Evolutionary conservation across 2,329 filamentous ascomycete genomes (phyloP), one percentile per base, ranked within the genome.

Genomic region (Aspergillus ochraceoroseus): DNA sequence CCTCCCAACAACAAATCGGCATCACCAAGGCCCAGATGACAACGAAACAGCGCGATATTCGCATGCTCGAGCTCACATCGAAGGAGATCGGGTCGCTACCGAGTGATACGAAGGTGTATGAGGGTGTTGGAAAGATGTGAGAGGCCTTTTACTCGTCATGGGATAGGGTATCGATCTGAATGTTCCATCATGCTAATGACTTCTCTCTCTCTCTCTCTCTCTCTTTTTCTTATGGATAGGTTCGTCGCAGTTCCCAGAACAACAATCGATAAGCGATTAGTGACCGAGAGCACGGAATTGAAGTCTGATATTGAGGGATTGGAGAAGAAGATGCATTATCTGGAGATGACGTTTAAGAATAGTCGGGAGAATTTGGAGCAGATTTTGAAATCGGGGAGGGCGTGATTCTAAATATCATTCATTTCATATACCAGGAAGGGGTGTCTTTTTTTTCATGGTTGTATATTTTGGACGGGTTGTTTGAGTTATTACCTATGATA

Each of bases 121-220:
- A 96, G 68, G 90, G 90, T 4, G 84, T 96, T 7, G 92, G 92
- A 36, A 98, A 96, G 71, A 96, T 98, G 92, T 95, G 67, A 57
- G 82, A 68, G 7, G n/a, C 12, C 14, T 14, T 12, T 40, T 36
- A 26, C 29, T 11, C 13, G 4, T 11, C 5, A 6, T n/a, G n/a
- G n/a, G n/a, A n/a, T n/a, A n/a, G n/a, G n/a, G n/a, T n/a, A n/a
- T n/a, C n/a, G n/a, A n/a, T n/a, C n/a, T n/a, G n/a, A n/a, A n/a
- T n/a, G n/a, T n/a, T n/a, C n/a, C 18, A 15, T 13, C 4, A 32
- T 31, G 11, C 22, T 36, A 25, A 30, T 25, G 8, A 17, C 13
- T 31, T 15, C 17, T 31, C 17, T 31, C 14, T 17, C 17, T 15
- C 17, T 31, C 17, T 31, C 14, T 17, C 17, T 31, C 4, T 22